Conservation (phyloP, 352 stramenopile species). For the Phytophthora constricta region DNA sequence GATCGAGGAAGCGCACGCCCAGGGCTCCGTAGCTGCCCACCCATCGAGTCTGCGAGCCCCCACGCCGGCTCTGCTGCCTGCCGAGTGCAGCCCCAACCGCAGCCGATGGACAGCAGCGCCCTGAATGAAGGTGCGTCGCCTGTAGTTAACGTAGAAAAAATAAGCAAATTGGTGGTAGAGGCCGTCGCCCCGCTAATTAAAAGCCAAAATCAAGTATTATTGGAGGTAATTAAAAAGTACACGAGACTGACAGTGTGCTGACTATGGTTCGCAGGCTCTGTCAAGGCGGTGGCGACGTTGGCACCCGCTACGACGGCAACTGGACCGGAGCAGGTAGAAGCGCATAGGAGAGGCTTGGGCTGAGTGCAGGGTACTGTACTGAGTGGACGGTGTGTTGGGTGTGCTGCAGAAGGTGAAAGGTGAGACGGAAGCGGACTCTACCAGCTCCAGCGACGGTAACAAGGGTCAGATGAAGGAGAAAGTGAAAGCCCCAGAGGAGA, state of each 20-base stretch:
- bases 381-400: neutral
- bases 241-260: no score
- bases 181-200: no score
- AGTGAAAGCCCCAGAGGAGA: conserved; percentile 17
- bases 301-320: no score
- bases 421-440: conserved; percentile 19
- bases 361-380: no score
- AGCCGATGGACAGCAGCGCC: conserved; percentile 21
- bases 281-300: no score
- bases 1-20: conserved; percentile 12
- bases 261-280: no score
- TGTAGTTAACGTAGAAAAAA: neutral
- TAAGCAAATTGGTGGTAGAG: conserved; percentile 9
- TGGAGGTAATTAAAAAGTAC: no score
- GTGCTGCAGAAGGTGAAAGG: no score
- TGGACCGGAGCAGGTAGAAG: no score
- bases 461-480: conserved; percentile 2
- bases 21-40: neutral
- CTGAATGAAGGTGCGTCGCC: conserved; percentile 17
- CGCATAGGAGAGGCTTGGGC: no score
- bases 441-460: neutral
- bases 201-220: neutral
- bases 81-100: neutral
- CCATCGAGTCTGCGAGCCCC: neutral
- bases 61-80: neutral